These are phyloP conservation scores for Aspergillus incahuasiensis DNA, from an alignment of 495 filamentous ascomycete genomes.

Conservation along the genomic window DNA sequence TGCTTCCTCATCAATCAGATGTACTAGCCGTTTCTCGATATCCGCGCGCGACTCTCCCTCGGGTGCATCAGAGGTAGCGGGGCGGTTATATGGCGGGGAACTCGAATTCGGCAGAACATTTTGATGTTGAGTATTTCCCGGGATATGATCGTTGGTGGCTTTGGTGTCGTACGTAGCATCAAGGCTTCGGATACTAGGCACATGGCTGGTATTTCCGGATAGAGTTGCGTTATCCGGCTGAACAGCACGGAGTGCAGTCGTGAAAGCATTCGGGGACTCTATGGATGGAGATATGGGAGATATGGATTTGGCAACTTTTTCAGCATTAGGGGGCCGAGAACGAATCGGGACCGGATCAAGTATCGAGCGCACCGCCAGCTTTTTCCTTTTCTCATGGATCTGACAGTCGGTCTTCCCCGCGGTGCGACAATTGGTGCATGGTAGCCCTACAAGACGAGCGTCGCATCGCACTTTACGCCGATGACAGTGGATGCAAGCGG, in stretches of 20 bases:
- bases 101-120: constrained; percentile 19
- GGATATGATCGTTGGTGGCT: constrained; percentile 13
- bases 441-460: constrained; percentile 40
- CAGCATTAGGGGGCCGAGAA: constrained; percentile 36
- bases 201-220: constrained; percentile 11
- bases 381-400: constrained; percentile 48
- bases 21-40: constrained; percentile 42
- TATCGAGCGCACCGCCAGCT: constrained; percentile 41
- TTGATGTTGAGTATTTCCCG: constrained; percentile 12
- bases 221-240: constrained; percentile 19
- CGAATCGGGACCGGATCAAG: constrained; percentile 47
- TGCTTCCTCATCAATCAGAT: constrained; percentile 44
- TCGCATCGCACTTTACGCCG: constrained; percentile 48
- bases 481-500: constrained; percentile 46
- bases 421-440: constrained; percentile 44
- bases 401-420: constrained; percentile 44
- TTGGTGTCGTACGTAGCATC: constrained; percentile 3
- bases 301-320: constrained; percentile 21
- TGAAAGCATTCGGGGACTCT: constrained; percentile 26
- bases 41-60: constrained; percentile 33
- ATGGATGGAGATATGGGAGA: constrained; percentile 16
- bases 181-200: constrained; percentile 2
- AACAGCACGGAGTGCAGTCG: constrained; percentile 26
- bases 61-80: constrained; percentile 23
- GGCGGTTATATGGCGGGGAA: constrained; percentile 25